Percentiles rank a stretch among this genome's conserved stretches.
Evolutionary conservation across 1,284 basidiomycete genomes (phyloP).

Genomic region (Prillingera fragicola): DNA sequence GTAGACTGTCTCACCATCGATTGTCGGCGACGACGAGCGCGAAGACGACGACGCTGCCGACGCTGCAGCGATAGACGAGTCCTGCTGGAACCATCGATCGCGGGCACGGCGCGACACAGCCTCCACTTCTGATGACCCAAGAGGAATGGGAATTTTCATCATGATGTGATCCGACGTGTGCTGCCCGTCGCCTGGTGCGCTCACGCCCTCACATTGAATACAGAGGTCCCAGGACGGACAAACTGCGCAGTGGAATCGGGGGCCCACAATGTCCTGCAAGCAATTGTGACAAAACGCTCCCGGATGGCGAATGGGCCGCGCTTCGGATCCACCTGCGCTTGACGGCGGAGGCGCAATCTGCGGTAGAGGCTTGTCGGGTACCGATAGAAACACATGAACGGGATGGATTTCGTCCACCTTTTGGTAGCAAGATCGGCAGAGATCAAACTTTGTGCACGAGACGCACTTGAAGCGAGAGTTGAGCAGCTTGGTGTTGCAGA

Average conservation of each 20-base stretch:
- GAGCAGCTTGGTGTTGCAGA: conserved; percentile 60
- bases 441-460: conserved; percentile 68
- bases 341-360: conserved; percentile 3
- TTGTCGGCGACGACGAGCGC: conserved; percentile 38
- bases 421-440: conserved; percentile 65
- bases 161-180: conserved; percentile 63
- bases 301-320: conserved; percentile 33
- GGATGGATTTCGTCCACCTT: conserved; percentile 81
- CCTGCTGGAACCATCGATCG: conserved; percentile 67
- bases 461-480: conserved; percentile 74
- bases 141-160: conserved; percentile 86
- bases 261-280: conserved; percentile 77
- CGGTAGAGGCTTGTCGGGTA: conserved; percentile 55
- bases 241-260: conserved; percentile 83
- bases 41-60: conserved; percentile 23
- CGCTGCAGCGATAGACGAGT: conserved; percentile 55
- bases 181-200: conserved; percentile 38
- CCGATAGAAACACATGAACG: conserved; percentile 70
- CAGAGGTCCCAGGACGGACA: conserved; percentile 62
- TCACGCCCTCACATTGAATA: conserved; percentile 79
- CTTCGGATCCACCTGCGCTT: not conserved
- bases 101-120: conserved; percentile 66
- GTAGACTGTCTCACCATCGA: conserved; percentile 45
- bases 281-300: conserved; percentile 60
- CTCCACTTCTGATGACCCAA: conserved; percentile 66